phyloP scores from a whole-genome alignment of 202 grass and related monocot species.

The Brachypodium distachyon region DNA sequence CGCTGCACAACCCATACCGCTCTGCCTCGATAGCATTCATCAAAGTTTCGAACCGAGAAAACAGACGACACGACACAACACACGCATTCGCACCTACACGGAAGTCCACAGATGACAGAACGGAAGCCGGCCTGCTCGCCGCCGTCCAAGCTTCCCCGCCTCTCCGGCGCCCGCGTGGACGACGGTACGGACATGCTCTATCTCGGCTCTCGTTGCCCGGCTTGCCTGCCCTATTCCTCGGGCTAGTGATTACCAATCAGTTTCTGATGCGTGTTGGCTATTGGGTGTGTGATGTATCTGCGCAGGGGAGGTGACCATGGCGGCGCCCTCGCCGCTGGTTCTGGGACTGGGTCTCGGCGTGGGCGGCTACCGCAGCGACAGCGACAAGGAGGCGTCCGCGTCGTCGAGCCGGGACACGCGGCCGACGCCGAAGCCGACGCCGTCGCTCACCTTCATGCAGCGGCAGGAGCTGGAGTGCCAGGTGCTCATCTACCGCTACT shows the following conservation, averaged over 20 bases:
- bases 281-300: not conserved
- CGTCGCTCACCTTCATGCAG: conserved; percentile 63
- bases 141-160: conserved; percentile 39
- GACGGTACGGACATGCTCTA: not conserved
- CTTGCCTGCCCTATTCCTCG: not conserved
- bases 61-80: not conserved
- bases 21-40: not conserved
- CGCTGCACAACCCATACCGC: not conserved
- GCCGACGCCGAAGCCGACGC: not conserved
- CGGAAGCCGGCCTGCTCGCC: conserved; percentile 3
- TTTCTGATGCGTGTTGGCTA: not conserved
- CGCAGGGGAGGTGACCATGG: conserved; percentile 45
- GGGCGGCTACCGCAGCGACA: not conserved
- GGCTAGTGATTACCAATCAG: not conserved
- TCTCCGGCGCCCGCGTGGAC: conserved; percentile 27
- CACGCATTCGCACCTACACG: not conserved
- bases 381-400: not conserved
- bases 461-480: conserved; percentile 64
- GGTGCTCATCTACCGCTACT: conserved; percentile 80
- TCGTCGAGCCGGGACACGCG: too few relatives aligned
- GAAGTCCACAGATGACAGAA: conserved; percentile 14
- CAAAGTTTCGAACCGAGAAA: not conserved
- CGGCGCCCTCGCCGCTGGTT: conserved; percentile 37
- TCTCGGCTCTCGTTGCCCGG: not conserved
- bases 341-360: conserved; percentile 47